These are phyloP conservation scores for Durusdinium trenchii DNA, from an alignment of 73 alveolate genomes.

Conservation along the genomic window DNA sequence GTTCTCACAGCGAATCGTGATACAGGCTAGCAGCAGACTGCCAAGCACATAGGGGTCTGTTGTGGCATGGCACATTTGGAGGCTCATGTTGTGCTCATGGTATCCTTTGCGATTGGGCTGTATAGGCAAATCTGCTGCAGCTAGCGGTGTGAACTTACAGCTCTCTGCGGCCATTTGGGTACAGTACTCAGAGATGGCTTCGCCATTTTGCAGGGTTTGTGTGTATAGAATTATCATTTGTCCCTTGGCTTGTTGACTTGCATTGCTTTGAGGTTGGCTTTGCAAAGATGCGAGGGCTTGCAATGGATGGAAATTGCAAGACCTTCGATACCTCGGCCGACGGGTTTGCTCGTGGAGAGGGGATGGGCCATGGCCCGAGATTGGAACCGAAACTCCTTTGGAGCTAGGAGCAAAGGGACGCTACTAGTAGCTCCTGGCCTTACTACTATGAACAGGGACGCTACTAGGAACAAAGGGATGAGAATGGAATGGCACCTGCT, in stretches of 20 bases:
- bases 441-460: too few species aligned
- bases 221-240: not conserved
- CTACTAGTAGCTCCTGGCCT: too few species aligned
- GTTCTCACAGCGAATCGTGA: not conserved
- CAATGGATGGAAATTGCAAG: slow-evolving; percentile 88
- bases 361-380: slow-evolving; percentile 68
- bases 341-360: slow-evolving; percentile 95
- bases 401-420: too few species aligned
- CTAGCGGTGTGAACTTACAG: slow-evolving; percentile 95
- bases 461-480: too few species aligned
- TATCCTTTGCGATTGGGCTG: not conserved
- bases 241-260: not conserved
- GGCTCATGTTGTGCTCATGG: not conserved
- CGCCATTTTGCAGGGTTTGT: not conserved
- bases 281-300: slow-evolving; percentile 93
- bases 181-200: not conserved
- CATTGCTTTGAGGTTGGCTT: slow-evolving; percentile 55
- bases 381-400: too few species aligned
- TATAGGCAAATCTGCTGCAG: slow-evolving; percentile 65
- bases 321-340: slow-evolving; percentile 94
- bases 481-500: too few species aligned
- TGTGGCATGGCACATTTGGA: not conserved
- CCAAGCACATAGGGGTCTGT: not conserved
- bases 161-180: slow-evolving; percentile 94
- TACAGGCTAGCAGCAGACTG: not conserved